A percentile compares a stretch with the other conserved stretches of the same genome.
Conservation (phyloP, 2,329 filamentous ascomycete species). For the Aureobasidium leucospermi region DNA sequence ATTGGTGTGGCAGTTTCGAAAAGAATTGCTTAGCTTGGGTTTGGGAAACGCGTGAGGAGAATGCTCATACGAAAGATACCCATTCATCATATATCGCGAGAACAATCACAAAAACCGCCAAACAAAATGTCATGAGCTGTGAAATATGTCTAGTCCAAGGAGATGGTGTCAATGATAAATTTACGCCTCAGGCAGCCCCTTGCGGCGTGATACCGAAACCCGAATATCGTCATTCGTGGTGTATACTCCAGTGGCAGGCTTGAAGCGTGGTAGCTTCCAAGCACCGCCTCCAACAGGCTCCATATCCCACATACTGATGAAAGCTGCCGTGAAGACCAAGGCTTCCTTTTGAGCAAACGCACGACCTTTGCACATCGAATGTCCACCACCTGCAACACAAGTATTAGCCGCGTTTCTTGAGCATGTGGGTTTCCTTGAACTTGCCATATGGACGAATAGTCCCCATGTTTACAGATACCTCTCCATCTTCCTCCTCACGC, state of each 20-base stretch:
- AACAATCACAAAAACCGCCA: not conserved
- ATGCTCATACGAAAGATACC: not conserved
- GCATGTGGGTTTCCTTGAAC: conserved; percentile 8
- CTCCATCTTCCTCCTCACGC: conserved; percentile 21
- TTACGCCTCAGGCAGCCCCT: not conserved
- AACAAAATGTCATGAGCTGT: not conserved
- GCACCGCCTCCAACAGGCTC: conserved; percentile 36
- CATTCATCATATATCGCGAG: not conserved
- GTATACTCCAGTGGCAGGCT: conserved; percentile 42
- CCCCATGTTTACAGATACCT: conserved; percentile 32
- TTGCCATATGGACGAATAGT: conserved; percentile 39
- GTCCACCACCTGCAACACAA: conserved; percentile 35
- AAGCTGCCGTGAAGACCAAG: conserved; percentile 44
- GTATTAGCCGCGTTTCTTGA: not conserved
- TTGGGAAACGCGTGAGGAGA: not conserved
- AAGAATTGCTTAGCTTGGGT: not conserved
- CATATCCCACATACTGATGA: conserved; percentile 52
- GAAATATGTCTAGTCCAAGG: not conserved
- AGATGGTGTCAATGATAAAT: not conserved
- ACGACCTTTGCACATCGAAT: conserved; percentile 43
- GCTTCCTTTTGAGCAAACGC: conserved; percentile 45
- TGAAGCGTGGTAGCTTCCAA: conserved; percentile 47
- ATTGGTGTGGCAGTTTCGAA: not conserved
- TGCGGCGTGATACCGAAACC: conserved; percentile 41
- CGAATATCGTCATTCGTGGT: conserved; percentile 46